Conservation (phyloP, 2,329 filamentous ascomycete species). For the Penicillium glabrum region DNA sequence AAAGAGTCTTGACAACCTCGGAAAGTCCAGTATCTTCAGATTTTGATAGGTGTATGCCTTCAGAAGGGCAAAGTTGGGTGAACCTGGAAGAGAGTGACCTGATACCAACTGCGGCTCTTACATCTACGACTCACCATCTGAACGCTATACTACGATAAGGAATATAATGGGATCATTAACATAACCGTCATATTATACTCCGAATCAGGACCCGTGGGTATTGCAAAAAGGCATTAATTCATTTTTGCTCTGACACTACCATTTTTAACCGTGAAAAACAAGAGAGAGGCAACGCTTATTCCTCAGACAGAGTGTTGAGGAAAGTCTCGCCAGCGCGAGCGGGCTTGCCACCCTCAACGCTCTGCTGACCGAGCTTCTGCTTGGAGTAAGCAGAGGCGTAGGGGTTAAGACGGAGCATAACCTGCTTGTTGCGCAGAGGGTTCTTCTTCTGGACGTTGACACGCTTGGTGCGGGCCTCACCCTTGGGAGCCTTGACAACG, state of each 20-base stretch:
- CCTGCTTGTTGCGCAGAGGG: conserved; percentile 98
- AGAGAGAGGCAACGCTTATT: conserved; percentile 41
- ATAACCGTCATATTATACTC: conserved; percentile 29
- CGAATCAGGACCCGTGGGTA: conserved; percentile 24
- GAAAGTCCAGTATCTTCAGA: no score
- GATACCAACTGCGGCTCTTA: neutral
- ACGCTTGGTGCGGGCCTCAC: conserved; percentile 86
- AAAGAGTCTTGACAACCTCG: no score
- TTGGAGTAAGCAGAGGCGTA: conserved; percentile 90
- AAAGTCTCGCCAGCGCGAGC: conserved; percentile 54
- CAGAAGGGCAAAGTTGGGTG: no score
- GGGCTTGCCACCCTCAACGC: conserved; percentile 64
- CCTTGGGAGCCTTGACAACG: conserved; percentile 89
- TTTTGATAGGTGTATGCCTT: no score
- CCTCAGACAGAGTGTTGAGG: conserved; percentile 52
- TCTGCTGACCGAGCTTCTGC: conserved; percentile 75
- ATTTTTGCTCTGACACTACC: conserved; percentile 30
- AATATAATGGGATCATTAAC: conserved; percentile 12
- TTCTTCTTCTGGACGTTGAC: conserved; percentile 98
- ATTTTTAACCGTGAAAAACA: conserved; percentile 24
- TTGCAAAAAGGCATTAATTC: conserved; percentile 31
- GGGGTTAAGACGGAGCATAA: conserved; percentile 97
- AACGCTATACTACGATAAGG: conserved; percentile 4
- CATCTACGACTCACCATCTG: neutral
- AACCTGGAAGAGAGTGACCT: no score